Percentiles rank a stretch among this genome's conserved stretches.
These are phyloP conservation scores for Carex arenaria DNA, from an alignment of 202 grass and related monocot species.

Conservation along the genomic window DNA sequence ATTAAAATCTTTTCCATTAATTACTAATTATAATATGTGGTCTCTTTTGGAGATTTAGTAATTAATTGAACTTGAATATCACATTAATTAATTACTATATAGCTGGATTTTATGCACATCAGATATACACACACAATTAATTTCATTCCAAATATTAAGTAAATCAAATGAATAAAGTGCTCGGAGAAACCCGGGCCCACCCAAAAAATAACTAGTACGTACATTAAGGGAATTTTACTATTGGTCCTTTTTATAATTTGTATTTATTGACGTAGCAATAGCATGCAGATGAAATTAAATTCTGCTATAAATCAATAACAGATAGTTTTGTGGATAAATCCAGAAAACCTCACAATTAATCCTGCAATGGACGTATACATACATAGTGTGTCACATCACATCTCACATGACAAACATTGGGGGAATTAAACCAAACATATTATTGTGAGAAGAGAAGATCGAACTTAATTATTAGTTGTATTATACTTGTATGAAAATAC, in stretches of 20 bases:
- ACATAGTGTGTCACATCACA: slow-evolving; percentile 15
- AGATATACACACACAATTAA: too few species aligned
- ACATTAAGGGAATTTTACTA: background rate
- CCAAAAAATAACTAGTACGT: background rate
- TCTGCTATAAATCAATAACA: background rate
- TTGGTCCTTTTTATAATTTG: background rate
- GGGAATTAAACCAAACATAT: slow-evolving; percentile 17
- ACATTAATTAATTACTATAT: background rate
- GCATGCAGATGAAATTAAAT: background rate
- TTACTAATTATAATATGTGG: background rate
- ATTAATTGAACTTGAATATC: background rate
- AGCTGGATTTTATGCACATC: too few species aligned
- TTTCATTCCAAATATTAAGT: background rate
- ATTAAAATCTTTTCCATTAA: background rate
- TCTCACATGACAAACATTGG: slow-evolving; percentile 25
- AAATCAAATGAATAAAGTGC: background rate
- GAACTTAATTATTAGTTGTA: background rate
- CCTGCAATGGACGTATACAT: background rate
- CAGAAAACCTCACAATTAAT: background rate
- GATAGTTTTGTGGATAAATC: background rate
- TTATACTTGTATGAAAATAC: background rate
- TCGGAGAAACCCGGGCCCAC: background rate
- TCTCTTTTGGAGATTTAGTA: background rate
- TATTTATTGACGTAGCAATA: background rate
- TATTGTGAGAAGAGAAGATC: background rate